Evolutionary conservation across 2,329 filamentous ascomycete genomes (phyloP).

Genomic region (Arthrocladium fulminans): DNA sequence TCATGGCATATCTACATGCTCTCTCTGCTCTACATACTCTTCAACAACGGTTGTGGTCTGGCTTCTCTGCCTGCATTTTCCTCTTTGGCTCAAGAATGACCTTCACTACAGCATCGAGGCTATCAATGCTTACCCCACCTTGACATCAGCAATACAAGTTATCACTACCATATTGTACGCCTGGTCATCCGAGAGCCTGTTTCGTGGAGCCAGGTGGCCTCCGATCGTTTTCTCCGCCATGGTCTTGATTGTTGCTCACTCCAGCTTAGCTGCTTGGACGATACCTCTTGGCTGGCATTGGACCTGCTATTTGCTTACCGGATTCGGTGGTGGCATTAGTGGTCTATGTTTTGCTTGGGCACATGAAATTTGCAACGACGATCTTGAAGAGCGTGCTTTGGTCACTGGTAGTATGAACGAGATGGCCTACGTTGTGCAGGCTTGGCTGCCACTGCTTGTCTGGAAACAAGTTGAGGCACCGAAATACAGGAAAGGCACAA

Average conservation of each 20-base stretch:
- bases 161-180: conserved; percentile 55
- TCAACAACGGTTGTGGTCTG: conserved; percentile 49
- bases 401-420: conserved; percentile 60
- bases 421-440: conserved; percentile 60
- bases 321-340: conserved; percentile 39
- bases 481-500: conserved; percentile 51
- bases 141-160: conserved; percentile 47
- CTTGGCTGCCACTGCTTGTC: conserved; percentile 51
- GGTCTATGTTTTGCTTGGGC: conserved; percentile 47
- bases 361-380: conserved; percentile 42
- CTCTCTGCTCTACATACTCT: conserved; percentile 51
- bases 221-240: conserved; percentile 50
- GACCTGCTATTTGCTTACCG: conserved; percentile 51
- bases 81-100: conserved; percentile 37
- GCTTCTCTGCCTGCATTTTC: conserved; percentile 48
- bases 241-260: conserved; percentile 37
- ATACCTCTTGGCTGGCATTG: conserved; percentile 52
- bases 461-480: conserved; percentile 59
- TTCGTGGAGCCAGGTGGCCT: conserved; percentile 54
- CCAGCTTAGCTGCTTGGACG: conserved; percentile 41
- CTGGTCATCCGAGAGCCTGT: conserved; percentile 55
- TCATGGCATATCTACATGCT: conserved; percentile 59
- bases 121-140: conserved; percentile 51
- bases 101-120: conserved; percentile 39
- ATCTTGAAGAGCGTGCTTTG: conserved; percentile 39